Evolutionary conservation across 331 rosid species (phyloP).

Genomic region (Quercus tomentella): DNA sequence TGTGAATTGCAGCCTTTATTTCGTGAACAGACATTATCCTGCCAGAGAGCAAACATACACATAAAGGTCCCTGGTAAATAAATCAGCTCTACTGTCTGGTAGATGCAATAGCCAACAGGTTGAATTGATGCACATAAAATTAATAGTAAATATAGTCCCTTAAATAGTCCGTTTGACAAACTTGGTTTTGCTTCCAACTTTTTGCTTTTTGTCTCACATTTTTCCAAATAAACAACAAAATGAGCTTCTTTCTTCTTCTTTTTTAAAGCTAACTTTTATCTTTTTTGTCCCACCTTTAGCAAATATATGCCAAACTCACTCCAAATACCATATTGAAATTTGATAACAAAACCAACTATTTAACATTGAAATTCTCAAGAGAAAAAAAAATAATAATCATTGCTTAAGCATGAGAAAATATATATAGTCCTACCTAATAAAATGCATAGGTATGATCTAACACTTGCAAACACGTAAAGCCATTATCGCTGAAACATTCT

Average conservation of each 20-base stretch:
- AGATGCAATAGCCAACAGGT: constrained; percentile 1
- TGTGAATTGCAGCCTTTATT: constrained; percentile 80
- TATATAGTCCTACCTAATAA: constrained; percentile 64
- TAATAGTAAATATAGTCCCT: not conserved
- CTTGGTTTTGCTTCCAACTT: no score
- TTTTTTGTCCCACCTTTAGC: no score
- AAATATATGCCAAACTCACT: no score
- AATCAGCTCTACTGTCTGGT: not conserved
- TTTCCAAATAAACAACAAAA: no score
- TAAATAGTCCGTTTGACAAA: no score
- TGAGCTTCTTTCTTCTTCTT: no score
- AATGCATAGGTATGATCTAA: constrained; percentile 68
- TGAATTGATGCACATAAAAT: not conserved
- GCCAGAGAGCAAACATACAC: constrained; percentile 1
- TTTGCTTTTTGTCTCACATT: no score
- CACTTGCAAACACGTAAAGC: constrained; percentile 84
- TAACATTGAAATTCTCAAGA: not conserved
- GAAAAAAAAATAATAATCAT: not conserved
- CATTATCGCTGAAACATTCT: constrained; percentile 57
- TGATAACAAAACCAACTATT: not conserved
- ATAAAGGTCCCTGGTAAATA: not conserved
- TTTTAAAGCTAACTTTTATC: no score
- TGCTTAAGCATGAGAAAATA: not conserved
- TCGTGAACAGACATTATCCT: constrained; percentile 87
- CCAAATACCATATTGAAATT: not conserved